These are phyloP conservation scores for Helianthus tuberosus DNA, from an alignment of 129 eudicot species.

Conservation along the genomic window DNA sequence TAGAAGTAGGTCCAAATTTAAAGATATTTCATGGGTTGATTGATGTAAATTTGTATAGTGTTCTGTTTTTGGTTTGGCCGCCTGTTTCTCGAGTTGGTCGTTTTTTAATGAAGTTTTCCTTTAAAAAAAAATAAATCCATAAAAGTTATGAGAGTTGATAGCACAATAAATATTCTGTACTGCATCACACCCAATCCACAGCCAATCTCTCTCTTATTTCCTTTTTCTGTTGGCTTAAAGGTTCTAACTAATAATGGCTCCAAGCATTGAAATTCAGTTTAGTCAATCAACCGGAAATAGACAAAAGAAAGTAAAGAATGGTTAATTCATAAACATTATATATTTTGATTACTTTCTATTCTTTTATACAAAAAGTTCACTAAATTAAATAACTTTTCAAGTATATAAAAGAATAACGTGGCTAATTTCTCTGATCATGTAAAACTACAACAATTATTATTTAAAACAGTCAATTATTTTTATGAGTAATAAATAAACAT, in stretches of 20 bases:
- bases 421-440: background rate
- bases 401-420: background rate
- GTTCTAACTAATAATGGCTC: constrained; percentile 15
- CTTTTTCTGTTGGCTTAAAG: constrained; percentile 26
- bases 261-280: constrained; percentile 9
- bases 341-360: background rate
- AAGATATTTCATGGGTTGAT: too few relatives aligned
- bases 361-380: background rate
- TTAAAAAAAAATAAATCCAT: background rate
- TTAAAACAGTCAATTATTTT: background rate
- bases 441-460: background rate
- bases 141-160: constrained; percentile 16
- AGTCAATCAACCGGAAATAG: constrained; percentile 5
- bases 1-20: too few relatives aligned
- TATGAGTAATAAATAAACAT: too few relatives aligned
- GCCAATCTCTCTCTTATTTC: constrained; percentile 17
- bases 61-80: too few relatives aligned
- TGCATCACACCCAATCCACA: constrained; percentile 19
- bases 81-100: too few relatives aligned
- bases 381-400: too few relatives aligned
- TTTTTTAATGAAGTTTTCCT: too few relatives aligned
- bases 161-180: constrained; percentile 22
- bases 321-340: background rate
- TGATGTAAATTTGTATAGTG: too few relatives aligned
- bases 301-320: too few relatives aligned